A percentile compares a stretch with the other conserved stretches of the same genome.
Conservation (phyloP, 2,329 filamentous ascomycete species). For the Cadophora gregata region DNA sequence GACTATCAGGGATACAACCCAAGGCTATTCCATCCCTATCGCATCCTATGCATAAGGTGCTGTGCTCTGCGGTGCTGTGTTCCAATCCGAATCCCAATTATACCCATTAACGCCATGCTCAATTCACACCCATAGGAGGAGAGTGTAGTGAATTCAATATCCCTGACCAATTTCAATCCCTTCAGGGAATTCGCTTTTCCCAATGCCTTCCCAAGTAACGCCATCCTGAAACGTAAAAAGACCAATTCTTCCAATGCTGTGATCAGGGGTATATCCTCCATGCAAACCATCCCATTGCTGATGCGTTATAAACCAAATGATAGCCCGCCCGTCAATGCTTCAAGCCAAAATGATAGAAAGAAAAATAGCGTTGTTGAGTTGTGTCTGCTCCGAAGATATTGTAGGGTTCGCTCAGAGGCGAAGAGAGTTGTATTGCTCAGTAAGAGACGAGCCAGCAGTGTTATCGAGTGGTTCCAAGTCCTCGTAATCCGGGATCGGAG, state of each 20-base stretch:
- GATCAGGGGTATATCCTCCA: slow-evolving; percentile 25
- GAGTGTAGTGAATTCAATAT: background rate
- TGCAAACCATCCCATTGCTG: slow-evolving; percentile 1
- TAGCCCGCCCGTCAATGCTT: background rate
- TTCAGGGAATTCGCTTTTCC: slow-evolving; percentile 1
- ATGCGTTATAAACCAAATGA: background rate
- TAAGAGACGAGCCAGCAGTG: background rate
- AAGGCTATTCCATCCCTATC: background rate
- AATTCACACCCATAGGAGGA: slow-evolving; percentile 8
- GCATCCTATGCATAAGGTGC: background rate
- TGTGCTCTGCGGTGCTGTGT: slow-evolving; percentile 1
- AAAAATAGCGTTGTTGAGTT: background rate
- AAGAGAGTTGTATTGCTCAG: background rate
- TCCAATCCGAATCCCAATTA: background rate
- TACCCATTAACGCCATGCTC: slow-evolving; percentile 15
- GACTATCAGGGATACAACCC: background rate
- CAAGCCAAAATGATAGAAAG: background rate
- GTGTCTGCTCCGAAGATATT: background rate
- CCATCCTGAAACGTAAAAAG: background rate
- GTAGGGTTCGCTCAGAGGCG: background rate
- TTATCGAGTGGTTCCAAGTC: slow-evolving; percentile 36
- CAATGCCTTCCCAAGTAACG: slow-evolving; percentile 1
- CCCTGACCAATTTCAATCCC: background rate
- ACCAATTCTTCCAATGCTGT: slow-evolving; percentile 6
- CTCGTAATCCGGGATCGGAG: slow-evolving; percentile 42